Evolutionary conservation across 169 alveolate species (phyloP).

Genomic region (Amoebophrya sp.): DNA sequence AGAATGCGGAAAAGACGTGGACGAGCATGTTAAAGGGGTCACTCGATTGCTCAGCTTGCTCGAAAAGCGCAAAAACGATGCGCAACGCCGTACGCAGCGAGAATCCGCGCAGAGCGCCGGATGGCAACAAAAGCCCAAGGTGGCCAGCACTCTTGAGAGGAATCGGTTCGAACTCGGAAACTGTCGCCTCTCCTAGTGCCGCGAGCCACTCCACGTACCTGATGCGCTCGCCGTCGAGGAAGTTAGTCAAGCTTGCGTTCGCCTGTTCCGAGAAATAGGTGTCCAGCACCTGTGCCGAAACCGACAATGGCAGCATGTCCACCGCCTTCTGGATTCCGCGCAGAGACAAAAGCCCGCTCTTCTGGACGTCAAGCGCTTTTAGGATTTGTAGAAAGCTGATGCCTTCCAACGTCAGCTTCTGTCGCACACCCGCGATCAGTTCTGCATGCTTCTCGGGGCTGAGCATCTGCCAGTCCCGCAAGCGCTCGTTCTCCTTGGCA

Average conservation of each 20-base stretch:
- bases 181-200: neutral
- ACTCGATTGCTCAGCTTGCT: neutral
- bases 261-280: neutral
- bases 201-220: neutral
- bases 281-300: neutral
- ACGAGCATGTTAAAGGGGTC: neutral
- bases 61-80: neutral
- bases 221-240: neutral
- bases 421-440: neutral
- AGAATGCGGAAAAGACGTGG: neutral
- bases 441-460: neutral
- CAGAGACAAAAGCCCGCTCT: neutral
- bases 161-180: neutral
- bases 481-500: neutral
- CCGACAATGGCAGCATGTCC: neutral
- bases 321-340: neutral
- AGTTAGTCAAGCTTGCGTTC: neutral
- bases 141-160: neutral
- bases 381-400: neutral
- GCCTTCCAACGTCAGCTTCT: neutral
- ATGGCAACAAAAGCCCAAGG: neutral
- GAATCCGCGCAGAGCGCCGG: neutral
- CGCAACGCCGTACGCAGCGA: neutral
- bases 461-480: neutral
- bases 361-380: neutral